Evolutionary conservation across 2,329 filamentous ascomycete species (phyloP).

Genomic region (Exophiala xenobiotica): DNA sequence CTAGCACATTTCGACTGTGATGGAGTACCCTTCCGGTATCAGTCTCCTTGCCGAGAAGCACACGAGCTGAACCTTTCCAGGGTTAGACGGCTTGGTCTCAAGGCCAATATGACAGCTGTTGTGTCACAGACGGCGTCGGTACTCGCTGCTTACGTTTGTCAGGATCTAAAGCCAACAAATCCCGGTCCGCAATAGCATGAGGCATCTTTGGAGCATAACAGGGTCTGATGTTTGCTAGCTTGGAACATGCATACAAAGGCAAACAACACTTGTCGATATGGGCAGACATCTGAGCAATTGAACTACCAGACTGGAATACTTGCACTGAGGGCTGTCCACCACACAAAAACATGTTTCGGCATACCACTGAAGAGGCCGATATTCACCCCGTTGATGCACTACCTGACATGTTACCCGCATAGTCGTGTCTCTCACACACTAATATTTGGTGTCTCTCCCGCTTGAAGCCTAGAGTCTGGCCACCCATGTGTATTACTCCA

Average conservation of each 20-base stretch:
- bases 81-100: constrained; percentile 11
- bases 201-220: not conserved
- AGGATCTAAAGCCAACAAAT: not conserved
- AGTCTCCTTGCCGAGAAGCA: not conserved
- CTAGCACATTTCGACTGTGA: constrained; percentile 8
- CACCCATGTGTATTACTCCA: not conserved
- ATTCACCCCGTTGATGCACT: not conserved
- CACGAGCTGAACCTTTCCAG: constrained; percentile 2
- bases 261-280: no score
- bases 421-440: not conserved
- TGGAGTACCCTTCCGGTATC: constrained; percentile 6
- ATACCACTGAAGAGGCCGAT: no score
- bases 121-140: constrained; percentile 15
- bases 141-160: not conserved
- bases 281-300: no score
- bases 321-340: not conserved
- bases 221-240: constrained; percentile 24
- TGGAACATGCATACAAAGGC: constrained; percentile 15
- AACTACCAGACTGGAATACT: no score
- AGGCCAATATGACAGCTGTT: constrained; percentile 30
- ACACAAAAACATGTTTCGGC: not conserved
- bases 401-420: not conserved
- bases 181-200: not conserved
- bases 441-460: not conserved
- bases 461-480: not conserved